Evolutionary conservation across 106 monocot species (phyloP).

Genomic region (Amphibolis antarctica): DNA sequence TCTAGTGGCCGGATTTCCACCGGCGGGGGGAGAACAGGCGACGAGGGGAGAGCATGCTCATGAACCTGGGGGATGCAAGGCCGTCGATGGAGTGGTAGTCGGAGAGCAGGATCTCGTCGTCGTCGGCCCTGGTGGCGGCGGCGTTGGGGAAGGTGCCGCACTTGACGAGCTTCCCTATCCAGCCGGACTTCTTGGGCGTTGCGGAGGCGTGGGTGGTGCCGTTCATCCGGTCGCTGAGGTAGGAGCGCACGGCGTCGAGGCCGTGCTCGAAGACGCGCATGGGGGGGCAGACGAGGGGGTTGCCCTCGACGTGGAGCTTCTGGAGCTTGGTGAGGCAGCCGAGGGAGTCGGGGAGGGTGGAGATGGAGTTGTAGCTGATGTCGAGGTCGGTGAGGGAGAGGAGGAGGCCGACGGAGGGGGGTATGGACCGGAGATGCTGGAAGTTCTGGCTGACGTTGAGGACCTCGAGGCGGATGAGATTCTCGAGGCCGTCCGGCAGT

Average conservation of each 20-base stretch:
- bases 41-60: slow-evolving; percentile 18
- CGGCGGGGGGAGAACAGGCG: slow-evolving; percentile 15
- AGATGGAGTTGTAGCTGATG: slow-evolving; percentile 58
- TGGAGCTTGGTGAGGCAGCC: slow-evolving; percentile 39
- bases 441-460: slow-evolving; percentile 68
- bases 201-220: neutral
- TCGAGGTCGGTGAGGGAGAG: slow-evolving; percentile 42
- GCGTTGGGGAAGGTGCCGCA: slow-evolving; percentile 16
- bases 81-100: slow-evolving; percentile 53
- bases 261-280: slow-evolving; percentile 39
- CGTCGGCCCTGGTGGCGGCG: slow-evolving; percentile 7
- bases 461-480: slow-evolving; percentile 36
- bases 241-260: slow-evolving; percentile 29
- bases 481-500: slow-evolving; percentile 62
- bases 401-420: slow-evolving; percentile 54
- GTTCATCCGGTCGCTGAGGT: slow-evolving; percentile 38
- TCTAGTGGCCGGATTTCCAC: neutral
- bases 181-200: slow-evolving; percentile 20
- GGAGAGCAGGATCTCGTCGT: slow-evolving; percentile 23
- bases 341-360: slow-evolving; percentile 46
- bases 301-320: slow-evolving; percentile 36
- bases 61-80: slow-evolving; percentile 17
- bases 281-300: slow-evolving; percentile 42
- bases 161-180: slow-evolving; percentile 37
- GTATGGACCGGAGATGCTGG: slow-evolving; percentile 37